Conservation (phyloP, 805 yeast genomes). For the Metschnikowia hibisci region DNA sequence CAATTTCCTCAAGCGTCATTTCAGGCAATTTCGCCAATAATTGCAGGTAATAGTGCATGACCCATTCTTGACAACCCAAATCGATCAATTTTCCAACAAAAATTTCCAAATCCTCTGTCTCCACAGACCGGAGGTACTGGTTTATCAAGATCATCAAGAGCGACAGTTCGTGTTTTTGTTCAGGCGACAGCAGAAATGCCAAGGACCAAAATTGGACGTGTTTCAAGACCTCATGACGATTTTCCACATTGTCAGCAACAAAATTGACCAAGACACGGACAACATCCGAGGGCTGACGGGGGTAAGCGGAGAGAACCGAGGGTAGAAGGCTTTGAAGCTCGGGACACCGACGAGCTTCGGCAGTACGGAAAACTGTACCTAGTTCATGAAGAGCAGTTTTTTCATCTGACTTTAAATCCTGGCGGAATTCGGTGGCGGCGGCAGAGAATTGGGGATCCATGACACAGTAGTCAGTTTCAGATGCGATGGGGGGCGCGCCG, state of each 20-base stretch:
- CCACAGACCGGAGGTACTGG: conserved; percentile 32
- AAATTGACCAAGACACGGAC: conserved; percentile 33
- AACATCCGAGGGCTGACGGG: conserved; percentile 16
- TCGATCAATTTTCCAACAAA: conserved; percentile 14
- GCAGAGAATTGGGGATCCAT: conserved; percentile 1
- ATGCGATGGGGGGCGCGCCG: too few species aligned
- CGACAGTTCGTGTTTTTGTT: conserved; percentile 4
- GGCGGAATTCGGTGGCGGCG: neutral
- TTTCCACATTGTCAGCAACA: conserved; percentile 32
- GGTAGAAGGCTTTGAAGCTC: conserved; percentile 10
- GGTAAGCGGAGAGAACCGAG: conserved; percentile 7
- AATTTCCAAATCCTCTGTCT: conserved; percentile 14
- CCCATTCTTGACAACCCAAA: conserved; percentile 6
- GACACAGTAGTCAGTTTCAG: neutral
- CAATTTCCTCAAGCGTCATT: neutral
- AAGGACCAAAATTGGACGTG: conserved; percentile 12
- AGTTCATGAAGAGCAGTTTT: conserved; percentile 6
- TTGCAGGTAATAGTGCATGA: conserved; percentile 9
- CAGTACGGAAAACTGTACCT: conserved; percentile 21
- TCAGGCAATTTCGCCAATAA: neutral
- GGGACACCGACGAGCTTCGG: conserved; percentile 14
- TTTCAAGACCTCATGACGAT: conserved; percentile 11
- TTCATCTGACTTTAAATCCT: neutral
- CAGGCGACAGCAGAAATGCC: neutral
- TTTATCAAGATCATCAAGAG: conserved; percentile 24